Conservation (phyloP, 2,329 filamentous ascomycete species). For the Fusarium temperatum region DNA sequence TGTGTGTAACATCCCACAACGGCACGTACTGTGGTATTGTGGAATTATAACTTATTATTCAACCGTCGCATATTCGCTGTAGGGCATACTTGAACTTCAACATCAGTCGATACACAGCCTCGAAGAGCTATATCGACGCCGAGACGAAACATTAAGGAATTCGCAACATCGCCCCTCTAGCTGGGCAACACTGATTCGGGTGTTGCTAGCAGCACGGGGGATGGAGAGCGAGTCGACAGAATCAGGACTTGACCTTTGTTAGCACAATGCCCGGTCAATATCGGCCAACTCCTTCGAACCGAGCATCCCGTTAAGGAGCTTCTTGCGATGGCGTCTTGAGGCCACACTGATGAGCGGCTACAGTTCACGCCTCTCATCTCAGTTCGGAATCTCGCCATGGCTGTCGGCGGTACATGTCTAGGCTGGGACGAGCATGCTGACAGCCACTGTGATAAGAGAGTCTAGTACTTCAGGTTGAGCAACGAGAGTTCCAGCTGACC, state of each 20-base stretch:
- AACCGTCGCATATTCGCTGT: neutral
- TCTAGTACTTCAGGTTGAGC: neutral
- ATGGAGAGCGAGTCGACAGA: neutral
- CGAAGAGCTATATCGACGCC: neutral
- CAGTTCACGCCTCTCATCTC: neutral
- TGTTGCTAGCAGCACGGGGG: neutral
- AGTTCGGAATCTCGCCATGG: neutral
- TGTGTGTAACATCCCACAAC: neutral
- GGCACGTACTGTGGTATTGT: neutral
- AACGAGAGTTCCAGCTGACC: neutral
- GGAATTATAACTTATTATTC: neutral
- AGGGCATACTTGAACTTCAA: neutral
- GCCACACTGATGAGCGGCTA: neutral
- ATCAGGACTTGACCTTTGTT: neutral
- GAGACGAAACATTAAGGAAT: neutral
- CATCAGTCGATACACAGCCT: neutral
- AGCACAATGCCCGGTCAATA: neutral
- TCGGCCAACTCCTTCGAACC: neutral
- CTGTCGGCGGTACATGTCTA: neutral
- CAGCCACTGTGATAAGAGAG: neutral
- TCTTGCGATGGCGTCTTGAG: neutral
- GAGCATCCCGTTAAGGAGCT: neutral
- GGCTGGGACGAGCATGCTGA: neutral
- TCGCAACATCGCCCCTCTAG: neutral
- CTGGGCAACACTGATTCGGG: neutral